phyloP scores from a whole-genome alignment of 306 rosid genomes.

The Hippophae rhamnoides region DNA sequence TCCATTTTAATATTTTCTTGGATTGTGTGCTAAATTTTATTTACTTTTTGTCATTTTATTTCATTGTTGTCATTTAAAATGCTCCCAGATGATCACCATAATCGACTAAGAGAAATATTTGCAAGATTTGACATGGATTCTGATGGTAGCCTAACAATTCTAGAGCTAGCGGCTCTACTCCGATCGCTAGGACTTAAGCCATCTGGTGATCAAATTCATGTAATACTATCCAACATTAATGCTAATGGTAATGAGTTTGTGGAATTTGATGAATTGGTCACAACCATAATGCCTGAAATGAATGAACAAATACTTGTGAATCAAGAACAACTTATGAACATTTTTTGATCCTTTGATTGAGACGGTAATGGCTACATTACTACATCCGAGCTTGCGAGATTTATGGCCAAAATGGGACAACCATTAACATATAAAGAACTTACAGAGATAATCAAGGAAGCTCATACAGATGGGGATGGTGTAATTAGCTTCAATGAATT shows the following conservation, averaged over 20 bases:
- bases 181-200: constrained; percentile 68
- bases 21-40: too few species aligned
- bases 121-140: constrained; percentile 71
- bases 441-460: constrained; percentile 76
- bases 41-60: too few species aligned
- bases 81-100: constrained; percentile 34
- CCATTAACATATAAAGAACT: constrained; percentile 63
- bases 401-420: constrained; percentile 89
- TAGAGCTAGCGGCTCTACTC: constrained; percentile 78
- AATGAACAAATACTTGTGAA: constrained; percentile 35
- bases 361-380: constrained; percentile 71
- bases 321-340: constrained; percentile 50
- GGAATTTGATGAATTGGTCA: constrained; percentile 74
- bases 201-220: constrained; percentile 56
- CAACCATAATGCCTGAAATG: constrained; percentile 48
- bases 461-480: constrained; percentile 74
- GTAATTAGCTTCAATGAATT: constrained; percentile 71
- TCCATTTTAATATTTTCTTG: too few species aligned
- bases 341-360: constrained; percentile 64
- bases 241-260: constrained; percentile 62
- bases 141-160: constrained; percentile 72
- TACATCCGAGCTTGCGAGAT: constrained; percentile 64
- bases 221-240: constrained; percentile 46
- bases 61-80: too few species aligned
- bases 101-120: constrained; percentile 50